phyloP scores from a whole-genome alignment of 805 yeast species.

The Schwanniomyces yamadae region DNA sequence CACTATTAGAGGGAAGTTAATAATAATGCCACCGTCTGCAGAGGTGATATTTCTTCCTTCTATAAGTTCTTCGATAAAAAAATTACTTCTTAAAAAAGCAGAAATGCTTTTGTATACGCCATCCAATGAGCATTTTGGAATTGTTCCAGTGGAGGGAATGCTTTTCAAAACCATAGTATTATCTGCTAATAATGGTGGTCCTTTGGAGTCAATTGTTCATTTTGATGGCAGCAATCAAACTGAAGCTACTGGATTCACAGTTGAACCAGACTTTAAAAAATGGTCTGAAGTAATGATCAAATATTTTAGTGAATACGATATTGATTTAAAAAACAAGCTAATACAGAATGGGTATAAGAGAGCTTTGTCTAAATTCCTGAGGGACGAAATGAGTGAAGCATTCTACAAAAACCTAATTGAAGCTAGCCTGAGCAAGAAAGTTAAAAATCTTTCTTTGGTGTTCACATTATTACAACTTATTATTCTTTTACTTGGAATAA shows the following conservation, averaged over 20 bases:
- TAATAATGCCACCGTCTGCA: constrained; percentile 31
- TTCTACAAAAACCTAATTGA: constrained; percentile 20
- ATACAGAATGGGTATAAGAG: constrained; percentile 38
- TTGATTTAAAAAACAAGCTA: constrained; percentile 17
- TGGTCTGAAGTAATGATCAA: constrained; percentile 57
- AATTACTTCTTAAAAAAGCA: constrained; percentile 56
- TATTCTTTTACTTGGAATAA: constrained; percentile 7
- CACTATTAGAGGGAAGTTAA: constrained; percentile 43
- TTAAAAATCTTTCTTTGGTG: constrained; percentile 14
- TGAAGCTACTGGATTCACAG: constrained; percentile 64
- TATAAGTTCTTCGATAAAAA: constrained; percentile 61
- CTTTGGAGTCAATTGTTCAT: constrained; percentile 68
- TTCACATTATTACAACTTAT: constrained; percentile 8
- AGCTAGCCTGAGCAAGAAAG: constrained; percentile 2
- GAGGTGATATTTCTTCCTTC: constrained; percentile 80
- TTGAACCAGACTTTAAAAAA: constrained; percentile 42
- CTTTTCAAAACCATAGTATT: constrained; percentile 76
- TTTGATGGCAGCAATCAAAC: constrained; percentile 24
- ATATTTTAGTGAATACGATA: constrained; percentile 27
- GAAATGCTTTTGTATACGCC: constrained; percentile 83
- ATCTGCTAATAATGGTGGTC: constrained; percentile 91
- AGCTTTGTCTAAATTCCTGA: constrained; percentile 41
- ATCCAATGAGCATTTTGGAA: constrained; percentile 90
- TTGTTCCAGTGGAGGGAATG: constrained; percentile 97
- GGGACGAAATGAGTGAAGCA: constrained; percentile 43